Evolutionary conservation across 352 stramenopile genomes (phyloP).

Genomic region (Phytophthora sp.): DNA sequence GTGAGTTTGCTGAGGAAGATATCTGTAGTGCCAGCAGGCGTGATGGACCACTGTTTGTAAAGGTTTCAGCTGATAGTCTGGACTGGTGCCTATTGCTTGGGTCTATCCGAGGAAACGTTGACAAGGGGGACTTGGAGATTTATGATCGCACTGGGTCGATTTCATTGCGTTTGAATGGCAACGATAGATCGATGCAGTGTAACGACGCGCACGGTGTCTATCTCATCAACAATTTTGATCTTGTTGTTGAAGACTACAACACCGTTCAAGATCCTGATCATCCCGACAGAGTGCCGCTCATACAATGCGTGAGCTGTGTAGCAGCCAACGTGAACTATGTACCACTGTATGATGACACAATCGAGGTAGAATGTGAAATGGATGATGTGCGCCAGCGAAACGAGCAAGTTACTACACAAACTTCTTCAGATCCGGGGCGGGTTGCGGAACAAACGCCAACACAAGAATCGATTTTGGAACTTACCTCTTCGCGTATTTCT

Average conservation of each 20-base stretch:
- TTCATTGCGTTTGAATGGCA: constrained; percentile 24
- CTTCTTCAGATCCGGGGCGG: neutral
- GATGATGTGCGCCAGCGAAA: constrained; percentile 24
- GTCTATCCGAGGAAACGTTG: constrained; percentile 37
- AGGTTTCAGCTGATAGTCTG: constrained; percentile 24
- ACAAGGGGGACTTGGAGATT: constrained; percentile 47
- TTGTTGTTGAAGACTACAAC: constrained; percentile 38
- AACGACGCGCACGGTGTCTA: constrained; percentile 24
- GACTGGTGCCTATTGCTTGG: constrained; percentile 47
- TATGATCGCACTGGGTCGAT: constrained; percentile 51
- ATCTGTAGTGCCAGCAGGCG: neutral
- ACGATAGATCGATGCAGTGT: neutral
- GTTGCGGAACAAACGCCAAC: constrained; percentile 7
- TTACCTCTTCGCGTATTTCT: constrained; percentile 26
- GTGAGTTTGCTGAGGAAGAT: neutral
- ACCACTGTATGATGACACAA: constrained; percentile 21
- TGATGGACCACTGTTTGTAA: constrained; percentile 4
- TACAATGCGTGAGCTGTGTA: constrained; percentile 32
- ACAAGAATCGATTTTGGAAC: constrained; percentile 12
- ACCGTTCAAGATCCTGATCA: neutral
- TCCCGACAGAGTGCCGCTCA: constrained; percentile 16
- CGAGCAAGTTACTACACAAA: no score
- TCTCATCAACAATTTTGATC: constrained; percentile 39
- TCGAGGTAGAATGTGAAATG: constrained; percentile 8
- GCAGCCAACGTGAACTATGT: constrained; percentile 28